These are phyloP conservation scores for Wickerhamiella qilinensis DNA, from an alignment of 805 yeast species.

Conservation along the genomic window DNA sequence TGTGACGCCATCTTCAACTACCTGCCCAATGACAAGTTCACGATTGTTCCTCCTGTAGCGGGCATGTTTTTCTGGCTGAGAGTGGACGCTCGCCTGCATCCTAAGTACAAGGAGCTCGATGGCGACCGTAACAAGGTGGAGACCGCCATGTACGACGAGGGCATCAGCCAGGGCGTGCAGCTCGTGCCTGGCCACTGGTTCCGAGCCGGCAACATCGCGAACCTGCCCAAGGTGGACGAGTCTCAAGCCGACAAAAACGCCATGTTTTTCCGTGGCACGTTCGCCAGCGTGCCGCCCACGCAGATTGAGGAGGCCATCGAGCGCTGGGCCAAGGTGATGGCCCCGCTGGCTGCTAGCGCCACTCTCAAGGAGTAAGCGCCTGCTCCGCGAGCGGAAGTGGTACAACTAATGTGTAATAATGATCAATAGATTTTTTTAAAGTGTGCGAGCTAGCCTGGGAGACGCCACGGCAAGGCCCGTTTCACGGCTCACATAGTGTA, in stretches of 20 bases:
- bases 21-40: conserved; percentile 29
- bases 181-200: conserved; percentile 30
- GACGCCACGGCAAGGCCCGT: no score
- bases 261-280: conserved; percentile 28
- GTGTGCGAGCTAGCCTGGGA: no score
- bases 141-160: conserved; percentile 19
- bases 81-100: conserved; percentile 37
- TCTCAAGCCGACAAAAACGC: conserved; percentile 17
- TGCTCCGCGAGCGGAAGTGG: no score
- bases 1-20: conserved; percentile 53
- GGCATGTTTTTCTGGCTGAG: conserved; percentile 39
- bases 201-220: conserved; percentile 8
- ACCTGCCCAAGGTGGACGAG: conserved; percentile 12
- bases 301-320: conserved; percentile 21
- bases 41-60: conserved; percentile 30
- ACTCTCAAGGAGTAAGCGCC: no score
- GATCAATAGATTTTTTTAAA: no score
- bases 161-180: conserved; percentile 21
- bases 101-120: conserved; percentile 24
- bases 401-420: no score
- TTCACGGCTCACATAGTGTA: no score
- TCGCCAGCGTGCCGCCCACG: conserved; percentile 26
- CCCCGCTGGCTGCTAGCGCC: not conserved
- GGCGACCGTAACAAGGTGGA: conserved; percentile 20
- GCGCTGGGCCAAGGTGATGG: conserved; percentile 21